Base-by-base conservation (phyloP, 1,284 basidiomycete species). In the Cutaneotrichosporon sp. region DNA sequence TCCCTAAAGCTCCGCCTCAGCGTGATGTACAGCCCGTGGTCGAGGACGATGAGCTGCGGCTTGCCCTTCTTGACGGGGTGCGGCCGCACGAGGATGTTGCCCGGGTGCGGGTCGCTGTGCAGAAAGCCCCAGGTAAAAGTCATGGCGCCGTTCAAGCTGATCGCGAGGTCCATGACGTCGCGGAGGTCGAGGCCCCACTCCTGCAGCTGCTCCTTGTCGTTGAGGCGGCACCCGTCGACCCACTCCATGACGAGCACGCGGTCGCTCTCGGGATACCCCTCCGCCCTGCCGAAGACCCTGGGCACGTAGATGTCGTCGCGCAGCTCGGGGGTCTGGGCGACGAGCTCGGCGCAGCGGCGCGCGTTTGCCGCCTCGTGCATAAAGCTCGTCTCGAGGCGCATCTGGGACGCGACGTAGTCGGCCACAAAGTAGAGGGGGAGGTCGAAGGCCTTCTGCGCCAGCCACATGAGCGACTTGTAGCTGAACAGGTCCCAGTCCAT, bases 111-210 rank as follows among this genome's bases (percentile, higher is more conserved):
- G 70, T 81, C 80, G 58, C 79, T 80, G 63, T 89, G 90, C 63
- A 91, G 86, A 83, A 88, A 93, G 6, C 92, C 92, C 89, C 89
- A 95, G 63, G 85, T 85, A 75, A 95, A 95, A 72, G 92, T 92
- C 82, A 93, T 83, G 59, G 91, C 89, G 25, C 90, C 86, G 85
- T 91, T 91, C 18, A 87, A 87, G 59, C 88, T 67, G 46, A 80
- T 80, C 3, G 76, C 75, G 10, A 80, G 69, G 58, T 80, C 79
- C 79, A 80, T 80, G 1, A 77, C 77, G 34, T 86, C 83, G 61
- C 84, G 82, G 16, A 86, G 80, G 9, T 75, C 75, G 46, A 83
- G 69, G 7, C 70, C 74, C 79, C 72, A 79, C 31, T 65, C 71
- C 52, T 77, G 76, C 31, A 82, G 69, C 55, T 76, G 72, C 31